A percentile compares a stretch with the other conserved stretches of the same genome.
Evolutionary conservation across 352 stramenopile species (phyloP).

Genomic region (Sclerospora graminicola): DNA sequence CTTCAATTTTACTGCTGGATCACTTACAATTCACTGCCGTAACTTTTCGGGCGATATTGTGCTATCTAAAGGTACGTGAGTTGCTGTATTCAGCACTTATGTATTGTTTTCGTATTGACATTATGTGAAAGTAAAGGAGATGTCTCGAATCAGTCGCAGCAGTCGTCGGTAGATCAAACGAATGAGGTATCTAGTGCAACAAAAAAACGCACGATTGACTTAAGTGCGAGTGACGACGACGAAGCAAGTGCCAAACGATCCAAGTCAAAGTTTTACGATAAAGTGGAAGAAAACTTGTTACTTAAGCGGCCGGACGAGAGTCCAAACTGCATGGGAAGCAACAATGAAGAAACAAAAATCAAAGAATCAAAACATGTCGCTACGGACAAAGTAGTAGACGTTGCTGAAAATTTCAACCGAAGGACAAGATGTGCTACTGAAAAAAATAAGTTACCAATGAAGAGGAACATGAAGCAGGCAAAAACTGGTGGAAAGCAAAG

Average conservation of each 20-base stretch:
- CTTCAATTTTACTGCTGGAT: constrained; percentile 49
- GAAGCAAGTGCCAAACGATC: too few species aligned
- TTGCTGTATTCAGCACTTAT: not conserved
- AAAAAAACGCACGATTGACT: constrained; percentile 45
- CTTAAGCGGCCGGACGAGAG: constrained; percentile 1
- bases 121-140: constrained; percentile 4
- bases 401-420: not conserved
- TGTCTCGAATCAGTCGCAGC: not conserved
- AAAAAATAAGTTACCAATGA: constrained; percentile 14
- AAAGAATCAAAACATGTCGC: constrained; percentile 6
- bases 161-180: not conserved
- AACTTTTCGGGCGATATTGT: constrained; percentile 67
- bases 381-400: not conserved
- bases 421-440: constrained; percentile 1
- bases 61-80: constrained; percentile 37
- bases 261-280: too few species aligned
- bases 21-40: constrained; percentile 56
- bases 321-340: constrained; percentile 9
- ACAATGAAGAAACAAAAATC: not conserved
- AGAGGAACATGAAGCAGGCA: constrained; percentile 29
- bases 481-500: not conserved
- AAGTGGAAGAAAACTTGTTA: too few species aligned
- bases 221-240: constrained; percentile 29
- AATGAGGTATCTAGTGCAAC: constrained; percentile 5
- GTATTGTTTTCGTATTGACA: not conserved